Percentiles rank a stretch among this genome's conserved stretches.
These are phyloP conservation scores for Neonectria faginata DNA, from an alignment of 2,329 filamentous ascomycete species.

Conservation along the genomic window DNA sequence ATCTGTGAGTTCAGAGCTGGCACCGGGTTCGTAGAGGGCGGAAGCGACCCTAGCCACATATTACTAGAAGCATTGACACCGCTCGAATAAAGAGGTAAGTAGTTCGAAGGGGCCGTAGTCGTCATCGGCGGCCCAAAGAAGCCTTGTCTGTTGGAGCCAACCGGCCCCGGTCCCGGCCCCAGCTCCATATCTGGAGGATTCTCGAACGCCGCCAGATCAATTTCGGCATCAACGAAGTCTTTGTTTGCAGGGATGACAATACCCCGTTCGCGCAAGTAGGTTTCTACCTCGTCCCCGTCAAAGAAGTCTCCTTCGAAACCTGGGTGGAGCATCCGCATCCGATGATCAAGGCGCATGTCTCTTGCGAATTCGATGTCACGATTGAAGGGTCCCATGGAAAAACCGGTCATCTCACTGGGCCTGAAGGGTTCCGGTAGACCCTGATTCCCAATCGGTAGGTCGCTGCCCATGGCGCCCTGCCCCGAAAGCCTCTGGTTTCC, in stretches of 20 bases:
- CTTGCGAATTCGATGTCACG: slow-evolving; percentile 53
- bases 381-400: slow-evolving; percentile 62
- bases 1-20: slow-evolving; percentile 25
- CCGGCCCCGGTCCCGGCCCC: slow-evolving; percentile 4
- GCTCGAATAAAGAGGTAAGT: slow-evolving; percentile 22
- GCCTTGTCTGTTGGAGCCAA: not conserved
- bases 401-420: slow-evolving; percentile 43
- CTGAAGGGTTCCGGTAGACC: slow-evolving; percentile 46
- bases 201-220: slow-evolving; percentile 59
- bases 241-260: slow-evolving; percentile 70
- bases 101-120: slow-evolving; percentile 14
- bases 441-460: slow-evolving; percentile 52
- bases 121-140: slow-evolving; percentile 31
- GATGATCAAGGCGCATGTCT: slow-evolving; percentile 57
- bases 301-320: slow-evolving; percentile 82
- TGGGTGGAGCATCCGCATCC: slow-evolving; percentile 65
- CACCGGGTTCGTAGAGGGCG: slow-evolving; percentile 26
- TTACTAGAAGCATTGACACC: slow-evolving; percentile 5
- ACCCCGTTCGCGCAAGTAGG: slow-evolving; percentile 74
- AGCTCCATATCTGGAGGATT: slow-evolving; percentile 26
- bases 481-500: slow-evolving; percentile 7
- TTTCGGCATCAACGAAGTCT: slow-evolving; percentile 70
- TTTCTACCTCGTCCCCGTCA: slow-evolving; percentile 80
- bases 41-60: slow-evolving; percentile 32
- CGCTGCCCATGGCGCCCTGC: slow-evolving; percentile 1